A percentile compares a stretch with the other conserved stretches of the same genome.
Conservation (phyloP, 2,329 filamentous ascomycete genomes). For the Colletotrichum paranaense region DNA sequence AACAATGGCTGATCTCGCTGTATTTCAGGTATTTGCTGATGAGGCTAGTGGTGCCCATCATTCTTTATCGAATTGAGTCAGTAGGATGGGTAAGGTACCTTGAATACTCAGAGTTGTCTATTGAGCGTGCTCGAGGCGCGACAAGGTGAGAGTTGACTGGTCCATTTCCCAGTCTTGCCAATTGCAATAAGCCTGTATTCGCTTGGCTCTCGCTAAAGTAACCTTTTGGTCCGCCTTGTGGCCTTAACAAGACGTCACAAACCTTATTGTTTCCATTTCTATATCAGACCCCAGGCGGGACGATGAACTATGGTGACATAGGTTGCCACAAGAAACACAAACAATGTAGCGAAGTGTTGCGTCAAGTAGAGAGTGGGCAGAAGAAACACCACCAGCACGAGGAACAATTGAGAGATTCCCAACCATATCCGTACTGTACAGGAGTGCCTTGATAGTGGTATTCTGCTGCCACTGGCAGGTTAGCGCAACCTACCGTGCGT, state of each 20-base stretch:
- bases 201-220: neutral
- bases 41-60: too few relatives aligned
- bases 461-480: neutral
- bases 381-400: neutral
- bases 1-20: neutral
- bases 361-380: neutral
- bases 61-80: neutral
- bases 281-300: neutral
- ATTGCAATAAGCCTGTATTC: neutral
- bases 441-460: neutral
- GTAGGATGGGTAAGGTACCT: neutral
- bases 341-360: neutral
- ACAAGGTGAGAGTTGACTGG: neutral
- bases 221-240: neutral
- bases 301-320: neutral
- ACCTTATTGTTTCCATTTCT: neutral
- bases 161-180: neutral
- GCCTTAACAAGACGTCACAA: neutral
- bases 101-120: neutral
- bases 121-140: neutral
- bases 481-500: neutral
- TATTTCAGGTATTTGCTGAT: neutral
- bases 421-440: neutral
- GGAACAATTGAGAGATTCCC: neutral
- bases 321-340: constrained; percentile 1